Percentiles rank a stretch among this genome's conserved stretches.
Evolutionary conservation across 2,329 filamentous ascomycete genomes (phyloP).

Genomic region (Penicillium sp.): DNA sequence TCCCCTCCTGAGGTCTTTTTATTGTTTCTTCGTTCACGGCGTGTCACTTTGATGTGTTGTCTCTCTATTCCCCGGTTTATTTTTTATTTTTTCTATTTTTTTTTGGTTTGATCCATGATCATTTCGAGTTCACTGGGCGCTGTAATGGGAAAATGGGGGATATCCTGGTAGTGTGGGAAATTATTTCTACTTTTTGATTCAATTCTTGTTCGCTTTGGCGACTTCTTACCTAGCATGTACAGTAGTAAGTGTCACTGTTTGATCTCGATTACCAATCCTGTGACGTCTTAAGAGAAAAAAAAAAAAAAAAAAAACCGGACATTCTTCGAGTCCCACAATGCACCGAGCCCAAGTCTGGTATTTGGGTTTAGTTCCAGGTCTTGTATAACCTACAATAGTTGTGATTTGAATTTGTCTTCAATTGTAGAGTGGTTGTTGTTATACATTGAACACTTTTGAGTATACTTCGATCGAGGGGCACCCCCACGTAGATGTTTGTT

Average conservation of each 20-base stretch:
- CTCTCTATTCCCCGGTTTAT: conserved; percentile 28
- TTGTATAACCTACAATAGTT: not conserved
- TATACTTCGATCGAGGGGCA: not conserved
- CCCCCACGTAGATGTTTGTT: not conserved
- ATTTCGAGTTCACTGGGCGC: conserved; percentile 36
- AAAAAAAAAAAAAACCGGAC: not conserved
- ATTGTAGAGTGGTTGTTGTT: too few species aligned
- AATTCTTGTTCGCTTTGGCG: not conserved
- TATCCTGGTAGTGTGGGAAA: conserved; percentile 36
- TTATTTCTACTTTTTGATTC: conserved; percentile 21
- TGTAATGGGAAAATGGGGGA: conserved; percentile 42
- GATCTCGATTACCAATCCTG: not conserved
- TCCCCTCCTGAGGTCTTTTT: conserved; percentile 2
- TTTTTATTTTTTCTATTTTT: conserved; percentile 13
- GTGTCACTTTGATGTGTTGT: conserved; percentile 28
- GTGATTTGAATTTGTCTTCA: not conserved
- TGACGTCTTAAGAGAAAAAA: too few species aligned
- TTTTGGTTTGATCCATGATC: conserved; percentile 22
- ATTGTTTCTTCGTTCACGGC: conserved; percentile 24
- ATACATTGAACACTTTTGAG: not conserved
- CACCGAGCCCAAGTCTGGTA: not conserved
- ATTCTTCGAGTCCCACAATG: not conserved
- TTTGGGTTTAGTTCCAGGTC: not conserved
- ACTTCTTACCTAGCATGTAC: not conserved
- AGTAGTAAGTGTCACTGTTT: not conserved